phyloP scores from a whole-genome alignment of 1,139 yeast species.

The Entelexis sorbosivorans region DNA sequence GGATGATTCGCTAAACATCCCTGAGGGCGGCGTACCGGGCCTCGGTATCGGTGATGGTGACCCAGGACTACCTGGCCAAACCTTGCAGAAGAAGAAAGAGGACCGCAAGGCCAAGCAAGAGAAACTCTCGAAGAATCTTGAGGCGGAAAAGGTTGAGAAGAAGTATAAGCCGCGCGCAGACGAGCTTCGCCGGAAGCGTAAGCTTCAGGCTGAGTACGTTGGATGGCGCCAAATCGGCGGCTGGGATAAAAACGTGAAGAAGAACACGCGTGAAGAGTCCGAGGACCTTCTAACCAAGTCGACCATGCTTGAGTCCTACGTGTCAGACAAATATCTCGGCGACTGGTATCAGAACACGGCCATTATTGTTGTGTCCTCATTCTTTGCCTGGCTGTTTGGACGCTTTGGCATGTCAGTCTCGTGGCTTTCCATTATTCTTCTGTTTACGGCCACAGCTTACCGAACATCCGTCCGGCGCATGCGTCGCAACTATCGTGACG shows the following conservation, averaged over 20 bases:
- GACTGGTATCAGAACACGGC: slow-evolving; percentile 93
- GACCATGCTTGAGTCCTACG: slow-evolving; percentile 57
- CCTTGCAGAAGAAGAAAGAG: background rate
- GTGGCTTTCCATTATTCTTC: slow-evolving; percentile 61
- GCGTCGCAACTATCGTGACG: slow-evolving; percentile 61
- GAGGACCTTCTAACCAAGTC: slow-evolving; percentile 55
- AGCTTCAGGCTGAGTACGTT: slow-evolving; percentile 28
- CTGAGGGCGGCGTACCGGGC: slow-evolving; percentile 23
- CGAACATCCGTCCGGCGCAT: slow-evolving; percentile 75
- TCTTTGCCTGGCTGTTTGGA: slow-evolving; percentile 70
- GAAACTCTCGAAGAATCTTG: slow-evolving; percentile 10
- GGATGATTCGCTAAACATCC: slow-evolving; percentile 15
- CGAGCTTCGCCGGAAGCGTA: slow-evolving; percentile 17
- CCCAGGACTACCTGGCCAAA: slow-evolving; percentile 22
- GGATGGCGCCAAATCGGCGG: slow-evolving; percentile 96
- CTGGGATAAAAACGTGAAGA: slow-evolving; percentile 57
- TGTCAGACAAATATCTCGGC: slow-evolving; percentile 68
- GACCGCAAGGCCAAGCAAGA: slow-evolving; percentile 3
- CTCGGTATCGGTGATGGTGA: slow-evolving; percentile 21
- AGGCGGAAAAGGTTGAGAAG: slow-evolving; percentile 10
- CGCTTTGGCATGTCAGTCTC: slow-evolving; percentile 67
- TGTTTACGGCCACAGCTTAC: slow-evolving; percentile 54
- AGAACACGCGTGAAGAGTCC: slow-evolving; percentile 49
- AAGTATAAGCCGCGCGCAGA: slow-evolving; percentile 11
- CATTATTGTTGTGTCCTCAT: slow-evolving; percentile 50